These are phyloP conservation scores for Rhizophlyctis rosea DNA, from an alignment of 192 early-diverging fungal species.

Conservation along the genomic window DNA sequence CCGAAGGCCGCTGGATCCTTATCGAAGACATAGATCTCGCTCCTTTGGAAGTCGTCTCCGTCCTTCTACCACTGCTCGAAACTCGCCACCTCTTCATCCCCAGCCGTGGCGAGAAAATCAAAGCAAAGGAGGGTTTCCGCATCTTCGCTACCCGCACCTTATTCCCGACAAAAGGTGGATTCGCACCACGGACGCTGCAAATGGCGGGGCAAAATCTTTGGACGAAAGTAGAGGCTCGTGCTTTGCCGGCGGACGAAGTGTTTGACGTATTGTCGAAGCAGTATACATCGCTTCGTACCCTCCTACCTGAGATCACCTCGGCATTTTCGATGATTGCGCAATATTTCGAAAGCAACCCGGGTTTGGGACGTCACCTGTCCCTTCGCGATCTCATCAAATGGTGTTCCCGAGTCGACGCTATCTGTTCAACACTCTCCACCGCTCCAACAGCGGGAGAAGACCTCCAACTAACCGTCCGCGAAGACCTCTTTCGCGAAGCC, in stretches of 20 bases:
- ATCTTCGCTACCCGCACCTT: conserved; percentile 81
- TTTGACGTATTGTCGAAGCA: conserved; percentile 54
- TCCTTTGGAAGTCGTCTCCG: conserved; percentile 87
- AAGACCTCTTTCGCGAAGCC: conserved; percentile 79
- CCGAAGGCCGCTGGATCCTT: conserved; percentile 89
- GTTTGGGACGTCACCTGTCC: conserved; percentile 57
- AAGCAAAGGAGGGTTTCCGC: conserved; percentile 81
- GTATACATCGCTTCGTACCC: conserved; percentile 47
- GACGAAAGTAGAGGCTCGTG: conserved; percentile 70
- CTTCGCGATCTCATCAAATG: conserved; percentile 90
- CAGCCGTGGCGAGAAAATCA: conserved; percentile 80
- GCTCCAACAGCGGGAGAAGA: conserved; percentile 11
- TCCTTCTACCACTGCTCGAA: conserved; percentile 90
- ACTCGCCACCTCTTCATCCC: conserved; percentile 85
- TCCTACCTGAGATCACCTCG: conserved; percentile 14
- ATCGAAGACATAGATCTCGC: conserved; percentile 98
- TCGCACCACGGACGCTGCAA: background rate
- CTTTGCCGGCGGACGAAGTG: conserved; percentile 63
- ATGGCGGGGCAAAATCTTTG: conserved; percentile 56
- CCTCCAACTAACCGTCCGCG: conserved; percentile 40
- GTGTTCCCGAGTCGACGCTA: conserved; percentile 69
- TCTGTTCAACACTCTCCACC: conserved; percentile 13
- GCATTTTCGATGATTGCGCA: conserved; percentile 19
- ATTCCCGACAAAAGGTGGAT: conserved; percentile 1
- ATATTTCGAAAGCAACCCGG: conserved; percentile 19